Evolutionary conservation across 192 early-diverging fungal genomes (phyloP).

Genomic region (Coemansia sp.): DNA sequence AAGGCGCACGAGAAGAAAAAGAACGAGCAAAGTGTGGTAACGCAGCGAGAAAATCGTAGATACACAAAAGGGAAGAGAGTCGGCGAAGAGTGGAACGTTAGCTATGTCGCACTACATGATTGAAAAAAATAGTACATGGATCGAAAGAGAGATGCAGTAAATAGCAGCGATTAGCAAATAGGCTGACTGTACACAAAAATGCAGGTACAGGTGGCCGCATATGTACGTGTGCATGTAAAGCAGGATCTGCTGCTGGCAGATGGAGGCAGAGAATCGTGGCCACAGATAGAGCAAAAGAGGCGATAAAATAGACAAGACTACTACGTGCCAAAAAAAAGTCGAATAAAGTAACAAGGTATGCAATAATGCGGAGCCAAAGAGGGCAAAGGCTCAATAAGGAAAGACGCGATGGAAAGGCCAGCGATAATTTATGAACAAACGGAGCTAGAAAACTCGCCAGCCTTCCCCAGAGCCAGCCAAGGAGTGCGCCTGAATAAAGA

Average conservation of each 20-base stretch:
- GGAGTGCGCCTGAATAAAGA: not conserved
- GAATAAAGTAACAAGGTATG: not conserved
- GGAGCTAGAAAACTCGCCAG: constrained; percentile 1
- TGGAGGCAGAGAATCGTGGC: not conserved
- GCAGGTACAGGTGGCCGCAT: not conserved
- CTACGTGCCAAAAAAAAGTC: not conserved
- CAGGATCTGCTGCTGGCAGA: not conserved
- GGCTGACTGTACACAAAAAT: not conserved
- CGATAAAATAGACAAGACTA: not conserved
- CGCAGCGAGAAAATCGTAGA: not conserved
- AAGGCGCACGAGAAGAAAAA: not conserved
- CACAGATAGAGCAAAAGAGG: not conserved
- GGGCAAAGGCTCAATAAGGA: not conserved
- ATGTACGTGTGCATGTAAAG: not conserved
- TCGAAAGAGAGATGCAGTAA: not conserved
- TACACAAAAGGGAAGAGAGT: not conserved
- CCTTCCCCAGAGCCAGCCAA: not conserved
- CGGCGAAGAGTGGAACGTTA: not conserved
- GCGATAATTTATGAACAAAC: not conserved
- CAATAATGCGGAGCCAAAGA: not conserved
- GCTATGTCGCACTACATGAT: constrained; percentile 4
- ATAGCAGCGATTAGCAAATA: not conserved
- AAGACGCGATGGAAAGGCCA: not conserved
- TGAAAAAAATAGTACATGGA: not conserved
- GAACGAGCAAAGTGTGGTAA: not conserved